phyloP scores from a whole-genome alignment of 192 early-diverging fungal genomes.

The Anaeromyces robustus region DNA sequence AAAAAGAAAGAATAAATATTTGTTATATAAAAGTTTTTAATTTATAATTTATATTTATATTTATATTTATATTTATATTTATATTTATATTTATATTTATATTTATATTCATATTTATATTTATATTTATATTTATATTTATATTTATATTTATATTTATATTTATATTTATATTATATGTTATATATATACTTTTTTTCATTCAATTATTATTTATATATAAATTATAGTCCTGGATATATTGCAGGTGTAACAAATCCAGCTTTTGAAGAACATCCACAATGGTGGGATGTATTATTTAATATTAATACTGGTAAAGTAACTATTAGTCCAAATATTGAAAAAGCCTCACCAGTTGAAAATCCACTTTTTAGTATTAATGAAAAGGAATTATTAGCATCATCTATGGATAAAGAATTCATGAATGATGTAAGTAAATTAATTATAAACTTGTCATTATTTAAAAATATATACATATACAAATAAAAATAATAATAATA shows the following conservation, averaged over 20 bases:
- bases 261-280: constrained; percentile 79
- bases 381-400: neutral
- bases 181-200: neutral
- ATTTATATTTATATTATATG: no score
- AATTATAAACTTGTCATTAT: neutral
- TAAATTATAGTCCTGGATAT: constrained; percentile 55
- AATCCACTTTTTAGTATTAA: neutral
- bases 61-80: no score
- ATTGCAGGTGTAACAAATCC: constrained; percentile 95
- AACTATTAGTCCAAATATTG: constrained; percentile 63
- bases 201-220: neutral
- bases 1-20: no score
- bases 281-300: constrained; percentile 94
- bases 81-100: no score
- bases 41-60: no score
- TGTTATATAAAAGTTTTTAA: no score
- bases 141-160: no score
- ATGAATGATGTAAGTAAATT: neutral
- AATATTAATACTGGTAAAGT: constrained; percentile 88
- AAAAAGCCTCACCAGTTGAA: constrained; percentile 1
- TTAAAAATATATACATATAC: neutral
- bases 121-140: no score
- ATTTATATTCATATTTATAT: no score
- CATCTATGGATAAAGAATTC: neutral
- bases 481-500: no score